Evolutionary conservation across 441 rosid genomes (phyloP).

Genomic region (Mallotus japonicus): DNA sequence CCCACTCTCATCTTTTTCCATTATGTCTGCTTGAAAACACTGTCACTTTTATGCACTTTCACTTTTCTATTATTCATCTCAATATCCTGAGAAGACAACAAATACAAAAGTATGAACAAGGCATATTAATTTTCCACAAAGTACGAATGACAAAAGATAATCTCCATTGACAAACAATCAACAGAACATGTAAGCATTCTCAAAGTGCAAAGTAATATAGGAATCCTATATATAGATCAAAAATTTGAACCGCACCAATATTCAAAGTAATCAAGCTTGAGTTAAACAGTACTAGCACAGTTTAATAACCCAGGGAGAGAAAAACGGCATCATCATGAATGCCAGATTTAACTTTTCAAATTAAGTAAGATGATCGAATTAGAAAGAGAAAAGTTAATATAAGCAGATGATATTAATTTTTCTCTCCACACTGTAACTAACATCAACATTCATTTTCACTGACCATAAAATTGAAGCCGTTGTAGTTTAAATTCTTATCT

Average conservation of each 20-base stretch:
- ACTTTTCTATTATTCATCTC: slow-evolving; percentile 76
- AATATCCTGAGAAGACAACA: slow-evolving; percentile 51
- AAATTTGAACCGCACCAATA: neutral
- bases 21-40: slow-evolving; percentile 46
- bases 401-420: neutral
- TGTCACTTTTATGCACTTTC: slow-evolving; percentile 58
- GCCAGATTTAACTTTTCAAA: neutral
- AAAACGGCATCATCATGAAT: neutral
- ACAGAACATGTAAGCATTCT: neutral
- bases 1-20: slow-evolving; percentile 92
- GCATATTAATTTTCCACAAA: neutral
- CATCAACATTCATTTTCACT: neutral
- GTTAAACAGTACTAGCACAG: neutral
- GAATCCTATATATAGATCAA: neutral
- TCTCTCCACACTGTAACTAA: neutral
- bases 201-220: neutral
- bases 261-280: neutral
- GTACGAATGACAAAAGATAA: neutral
- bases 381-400: neutral
- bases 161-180: neutral
- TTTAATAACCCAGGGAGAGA: neutral
- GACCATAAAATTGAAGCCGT: too few species aligned
- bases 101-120: neutral
- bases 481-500: too few species aligned
- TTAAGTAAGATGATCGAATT: neutral